phyloP scores from a whole-genome alignment of 805 yeast genomes.

The Cyberlindnera petersonii region DNA sequence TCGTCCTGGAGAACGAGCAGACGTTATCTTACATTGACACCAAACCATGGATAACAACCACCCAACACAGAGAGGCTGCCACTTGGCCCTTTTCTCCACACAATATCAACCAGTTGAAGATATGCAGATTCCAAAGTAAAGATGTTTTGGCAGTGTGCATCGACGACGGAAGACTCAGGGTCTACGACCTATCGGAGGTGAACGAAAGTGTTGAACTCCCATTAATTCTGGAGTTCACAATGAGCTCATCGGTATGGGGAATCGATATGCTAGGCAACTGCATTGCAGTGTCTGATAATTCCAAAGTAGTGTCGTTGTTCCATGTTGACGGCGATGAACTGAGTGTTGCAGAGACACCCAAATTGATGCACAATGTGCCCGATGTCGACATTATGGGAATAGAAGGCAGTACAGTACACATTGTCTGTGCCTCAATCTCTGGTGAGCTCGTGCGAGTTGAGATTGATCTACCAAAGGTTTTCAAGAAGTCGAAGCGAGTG shows the following conservation, averaged over 20 bases:
- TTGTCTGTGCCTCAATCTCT: slow-evolving; percentile 42
- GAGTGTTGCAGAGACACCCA: slow-evolving; percentile 35
- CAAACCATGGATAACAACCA: slow-evolving; percentile 16
- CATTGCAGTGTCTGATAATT: slow-evolving; percentile 52
- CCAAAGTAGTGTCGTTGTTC: slow-evolving; percentile 42
- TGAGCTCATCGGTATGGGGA: slow-evolving; percentile 58
- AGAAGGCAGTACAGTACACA: slow-evolving; percentile 27
- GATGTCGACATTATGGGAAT: slow-evolving; percentile 39
- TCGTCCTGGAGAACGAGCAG: slow-evolving; percentile 11
- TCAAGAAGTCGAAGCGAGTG: neutral
- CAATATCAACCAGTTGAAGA: slow-evolving; percentile 48
- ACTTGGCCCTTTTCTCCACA: slow-evolving; percentile 56
- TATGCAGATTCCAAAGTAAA: slow-evolving; percentile 32
- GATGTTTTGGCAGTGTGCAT: slow-evolving; percentile 46
- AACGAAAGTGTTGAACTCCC: slow-evolving; percentile 28
- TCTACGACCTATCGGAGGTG: slow-evolving; percentile 33
- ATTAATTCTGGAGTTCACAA: slow-evolving; percentile 29
- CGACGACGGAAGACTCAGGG: slow-evolving; percentile 51
- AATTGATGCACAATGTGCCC: slow-evolving; percentile 53
- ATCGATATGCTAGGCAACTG: slow-evolving; percentile 42
- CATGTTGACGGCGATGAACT: slow-evolving; percentile 22
- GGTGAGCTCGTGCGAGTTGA: slow-evolving; percentile 30
- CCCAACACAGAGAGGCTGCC: slow-evolving; percentile 37
- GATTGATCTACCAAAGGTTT: slow-evolving; percentile 7
- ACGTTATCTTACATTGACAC: slow-evolving; percentile 7